Conservation (phyloP, 2,329 filamentous ascomycete genomes). For the Epichloe typhina region DNA sequence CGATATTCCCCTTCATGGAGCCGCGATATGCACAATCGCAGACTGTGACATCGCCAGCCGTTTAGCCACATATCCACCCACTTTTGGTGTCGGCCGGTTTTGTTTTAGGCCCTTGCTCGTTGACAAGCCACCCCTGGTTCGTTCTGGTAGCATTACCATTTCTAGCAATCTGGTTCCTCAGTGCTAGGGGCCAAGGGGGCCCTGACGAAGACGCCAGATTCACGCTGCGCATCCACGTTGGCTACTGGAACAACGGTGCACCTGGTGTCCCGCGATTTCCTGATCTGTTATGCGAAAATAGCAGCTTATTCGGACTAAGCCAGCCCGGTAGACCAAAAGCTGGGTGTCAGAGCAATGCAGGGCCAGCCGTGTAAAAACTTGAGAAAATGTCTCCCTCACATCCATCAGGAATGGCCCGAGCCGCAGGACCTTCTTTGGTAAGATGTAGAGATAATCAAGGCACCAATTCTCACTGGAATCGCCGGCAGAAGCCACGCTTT, state of each 20-base stretch:
- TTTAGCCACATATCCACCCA: neutral
- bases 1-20: too few relatives aligned
- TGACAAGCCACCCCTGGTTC: neutral
- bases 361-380: neutral
- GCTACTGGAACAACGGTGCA: neutral
- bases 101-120: neutral
- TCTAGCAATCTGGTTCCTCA: neutral
- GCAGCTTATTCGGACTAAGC: too few relatives aligned
- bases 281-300: too few relatives aligned
- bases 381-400: neutral
- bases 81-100: neutral
- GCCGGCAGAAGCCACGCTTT: too few relatives aligned
- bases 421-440: neutral
- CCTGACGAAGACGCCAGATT: neutral
- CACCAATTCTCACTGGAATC: too few relatives aligned
- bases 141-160: neutral
- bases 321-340: too few relatives aligned
- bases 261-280: too few relatives aligned
- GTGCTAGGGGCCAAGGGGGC: neutral
- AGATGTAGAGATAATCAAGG: too few relatives aligned
- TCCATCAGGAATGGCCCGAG: neutral
- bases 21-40: neutral
- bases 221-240: neutral
- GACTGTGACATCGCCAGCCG: slow-evolving; percentile 1
- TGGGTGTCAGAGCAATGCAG: too few relatives aligned